Base-by-base conservation (phyloP, 1,284 basidiomycete species). In the Grifola frondosa region DNA sequence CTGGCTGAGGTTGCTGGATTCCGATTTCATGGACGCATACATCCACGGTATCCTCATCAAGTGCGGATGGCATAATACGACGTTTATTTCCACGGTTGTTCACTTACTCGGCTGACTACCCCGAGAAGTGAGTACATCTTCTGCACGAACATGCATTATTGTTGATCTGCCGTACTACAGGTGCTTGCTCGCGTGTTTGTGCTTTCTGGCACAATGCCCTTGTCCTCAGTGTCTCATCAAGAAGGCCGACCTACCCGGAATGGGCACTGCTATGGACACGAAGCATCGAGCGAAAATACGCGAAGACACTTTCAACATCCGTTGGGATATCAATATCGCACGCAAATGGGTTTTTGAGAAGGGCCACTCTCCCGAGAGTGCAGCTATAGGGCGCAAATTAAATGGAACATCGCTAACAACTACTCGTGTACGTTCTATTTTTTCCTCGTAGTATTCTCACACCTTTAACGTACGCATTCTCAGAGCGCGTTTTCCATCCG, bases 21-120 rank as follows among this genome's bases (percentile, higher is more conserved):
- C 46, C 4, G 45, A 58, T 3, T 63, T 64, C 33, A 37, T 60
- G 8, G 19, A 54, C 7, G 59, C 48, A 31, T 63, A 50, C 39
- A 44, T 25, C 3, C 56, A 64, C 30, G 60, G 63, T 0, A 57
- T 61, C 13, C 41, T 65, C 3, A 50, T 66, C 6, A 34, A 48
- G 15, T 58, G 52, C 21, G 40, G 23, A 59, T 30, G 48, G 49
- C 7, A 28, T 59, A n/a, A 4, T 15, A 1, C 47, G 55, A 2
- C 39, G 49, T 1, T 11, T 57, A 3, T 57, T 51, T 29, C 57
- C 55, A 5, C 40, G 53, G 1, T 19, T 57, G 1, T 48, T 59
- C 28, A 47, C 38, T 0, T 55, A 59, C 22, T 52, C 48, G 1
- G 53, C 65, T 0, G 68, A 71, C 48, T 71, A 69, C 54, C 49